Base-by-base conservation (phyloP, 371 early-diverging fungal genomes). In the Mortierella sp. region DNA sequence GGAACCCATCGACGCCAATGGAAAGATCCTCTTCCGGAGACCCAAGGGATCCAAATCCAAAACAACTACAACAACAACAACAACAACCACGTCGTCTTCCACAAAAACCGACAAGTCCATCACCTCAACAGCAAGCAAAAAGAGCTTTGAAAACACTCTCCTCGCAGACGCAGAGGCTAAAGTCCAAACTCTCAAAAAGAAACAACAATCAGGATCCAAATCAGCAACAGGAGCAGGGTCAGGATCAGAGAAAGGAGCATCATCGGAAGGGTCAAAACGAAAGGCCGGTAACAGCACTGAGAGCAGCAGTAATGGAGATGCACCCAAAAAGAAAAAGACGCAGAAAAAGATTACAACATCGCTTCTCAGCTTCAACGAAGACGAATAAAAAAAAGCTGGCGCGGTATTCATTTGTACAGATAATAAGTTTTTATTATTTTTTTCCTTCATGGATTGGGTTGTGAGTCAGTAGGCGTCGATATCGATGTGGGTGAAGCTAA, bases 291-390 rank as follows among this genome's bases (percentile, higher is more conserved):
- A 26, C 8, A 59, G 24, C 5, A n/a, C 31, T 51, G 53, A 26
- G 3, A 59, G 21, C 5, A 31, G 50, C 53, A 19, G 46, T 16
- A 26, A 37, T 6, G 40, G 64, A 16, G 43, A 26, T 0, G 48
- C 5, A 21, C 21, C 43, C 19, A 82, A 83, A 69, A 82, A 88
- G 72, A 88, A 87, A 77, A 86, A 85, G 77, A 75, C 77, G 75
- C 78, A 77, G 75, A 80, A 50, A 55, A 28, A 83, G 57, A 82
- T 69, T 71, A 37, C 73, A 37, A 78, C 59, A 5, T 76, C 76
- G 13, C 55, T 84, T 40, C 78, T 83, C n/a, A 80, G 81, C 44
- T 84, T 84, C 55, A 74, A 77, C 50, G 85, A 84, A 13, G 78
- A 84, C 3, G 85, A 84, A 61, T 83, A 71, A 76, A 48, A 37